These are phyloP conservation scores for Kalaharituber pfeilii DNA, from an alignment of 2,329 filamentous ascomycete genomes.

Conservation along the genomic window DNA sequence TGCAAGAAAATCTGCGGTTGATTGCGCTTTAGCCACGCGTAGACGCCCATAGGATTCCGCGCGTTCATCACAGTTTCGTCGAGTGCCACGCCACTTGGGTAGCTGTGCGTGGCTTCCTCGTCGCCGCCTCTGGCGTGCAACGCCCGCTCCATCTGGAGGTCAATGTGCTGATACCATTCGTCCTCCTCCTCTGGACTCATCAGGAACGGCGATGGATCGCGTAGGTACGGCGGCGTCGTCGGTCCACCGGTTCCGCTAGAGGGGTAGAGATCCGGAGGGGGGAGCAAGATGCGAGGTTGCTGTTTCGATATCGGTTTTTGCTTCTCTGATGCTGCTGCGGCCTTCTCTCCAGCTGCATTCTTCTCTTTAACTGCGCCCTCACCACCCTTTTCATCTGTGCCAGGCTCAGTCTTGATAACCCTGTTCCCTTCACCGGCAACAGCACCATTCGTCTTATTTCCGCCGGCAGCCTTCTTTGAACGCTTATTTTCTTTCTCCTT, in stretches of 20 bases:
- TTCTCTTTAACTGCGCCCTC: neutral
- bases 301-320: conserved; percentile 11
- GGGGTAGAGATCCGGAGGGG: conserved; percentile 13
- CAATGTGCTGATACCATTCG: conserved; percentile 16
- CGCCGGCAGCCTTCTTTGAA: neutral
- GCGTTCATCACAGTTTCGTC: conserved; percentile 39
- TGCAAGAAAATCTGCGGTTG: conserved; percentile 73
- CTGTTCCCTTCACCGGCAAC: neutral
- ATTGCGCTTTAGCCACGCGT: conserved; percentile 84
- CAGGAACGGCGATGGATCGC: conserved; percentile 20
- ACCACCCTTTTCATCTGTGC: no score
- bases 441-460: neutral
- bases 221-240: conserved; percentile 20
- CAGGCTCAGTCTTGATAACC: neutral
- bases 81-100: conserved; percentile 26
- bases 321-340: conserved; percentile 12
- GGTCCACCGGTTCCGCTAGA: no score
- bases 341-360: neutral
- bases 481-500: neutral
- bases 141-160: conserved; percentile 12
- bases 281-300: conserved; percentile 9
- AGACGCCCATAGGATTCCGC: conserved; percentile 75
- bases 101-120: neutral
- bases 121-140: no score
- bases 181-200: conserved; percentile 20